These are phyloP conservation scores for Puccinia horiana DNA, from an alignment of 1,284 basidiomycete species.

Conservation along the genomic window DNA sequence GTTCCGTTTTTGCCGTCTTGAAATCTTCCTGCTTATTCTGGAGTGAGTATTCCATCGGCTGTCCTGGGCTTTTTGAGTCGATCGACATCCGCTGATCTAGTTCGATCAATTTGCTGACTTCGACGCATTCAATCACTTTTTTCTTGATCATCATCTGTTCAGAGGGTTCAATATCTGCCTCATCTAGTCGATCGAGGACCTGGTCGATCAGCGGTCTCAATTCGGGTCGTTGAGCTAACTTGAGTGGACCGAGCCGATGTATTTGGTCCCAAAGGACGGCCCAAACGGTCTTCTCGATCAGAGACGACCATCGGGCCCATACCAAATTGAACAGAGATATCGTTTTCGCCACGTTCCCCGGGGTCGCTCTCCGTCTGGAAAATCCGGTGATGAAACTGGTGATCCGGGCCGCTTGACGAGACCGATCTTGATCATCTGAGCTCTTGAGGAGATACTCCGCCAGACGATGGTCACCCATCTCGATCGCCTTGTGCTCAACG, in stretches of 20 bases:
- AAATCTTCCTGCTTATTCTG: too few relatives aligned
- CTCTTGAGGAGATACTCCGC: slow-evolving; percentile 32
- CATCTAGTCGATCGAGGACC: background rate
- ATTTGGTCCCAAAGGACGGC: slow-evolving; percentile 16
- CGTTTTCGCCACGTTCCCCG: slow-evolving; percentile 29
- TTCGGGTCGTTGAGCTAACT: slow-evolving; percentile 18
- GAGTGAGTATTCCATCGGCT: background rate
- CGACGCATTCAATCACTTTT: slow-evolving; percentile 10
- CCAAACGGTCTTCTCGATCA: background rate
- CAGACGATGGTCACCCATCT: slow-evolving; percentile 38
- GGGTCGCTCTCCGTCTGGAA: slow-evolving; percentile 2
- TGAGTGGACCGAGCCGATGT: slow-evolving; percentile 11
- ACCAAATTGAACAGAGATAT: slow-evolving; percentile 30
- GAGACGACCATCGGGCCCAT: slow-evolving; percentile 21
- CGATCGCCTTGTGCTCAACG: slow-evolving; percentile 39
- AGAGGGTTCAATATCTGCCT: background rate
- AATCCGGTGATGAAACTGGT: slow-evolving; percentile 24
- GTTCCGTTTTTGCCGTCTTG: too few relatives aligned
- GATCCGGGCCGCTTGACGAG: background rate
- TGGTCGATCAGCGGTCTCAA: slow-evolving; percentile 7
- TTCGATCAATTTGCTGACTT: slow-evolving; percentile 3
- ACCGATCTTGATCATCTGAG: slow-evolving; percentile 1
- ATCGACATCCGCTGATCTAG: background rate
- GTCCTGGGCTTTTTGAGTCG: background rate
- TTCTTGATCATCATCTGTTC: background rate